Evolutionary conservation across 257 asterid genomes (phyloP), one percentile per base, ranked within the genome.

Genomic region (Haberlea rhodopensis): DNA sequence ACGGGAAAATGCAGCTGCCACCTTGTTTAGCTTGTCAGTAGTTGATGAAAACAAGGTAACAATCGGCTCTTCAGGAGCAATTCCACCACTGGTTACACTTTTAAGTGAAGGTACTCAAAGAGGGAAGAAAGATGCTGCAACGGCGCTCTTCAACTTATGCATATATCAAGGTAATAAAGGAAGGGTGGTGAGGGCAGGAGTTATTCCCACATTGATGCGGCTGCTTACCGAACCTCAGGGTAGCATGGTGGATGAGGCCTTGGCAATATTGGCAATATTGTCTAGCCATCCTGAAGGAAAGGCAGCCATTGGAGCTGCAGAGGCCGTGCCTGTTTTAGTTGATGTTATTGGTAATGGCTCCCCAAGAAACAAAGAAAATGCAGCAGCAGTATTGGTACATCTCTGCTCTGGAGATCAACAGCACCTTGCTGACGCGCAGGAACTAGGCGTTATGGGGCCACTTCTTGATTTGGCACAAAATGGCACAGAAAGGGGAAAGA

Each of bases 81-180:
- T 94, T 59, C 90, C 95, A 7, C 96, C 99, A 0, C 78, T 94
- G 1, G 97, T 86, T 58, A 70, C 78, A 0, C 90, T 94, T 16
- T 81, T 94, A 46, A 82, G 76, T 28, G 95, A 86, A 66, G 99
- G 97, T 26, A 88, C 85, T 21, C 90, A 79, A 57, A 68, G 97
- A 34, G 99, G 99, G 24, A 92, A 84, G 81, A 92, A 92, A 61
- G 99, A 89, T 48, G 99, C 96, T 0, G 99, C 96, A 0, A 92
- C 94, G 0, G 97, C 99, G 1, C 87, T 92, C 21, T 92, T 92
- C 76, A 89, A 92, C 81, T 70, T 92, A 70, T 87, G 96, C 85
- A 92, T 92, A 73, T 89, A 92, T 78, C 96, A 92, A 70, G 97
- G 97, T 7, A 87, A 92, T 82, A 92, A 89, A 71, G 99, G 95